Evolutionary conservation across 768 basidiomycete species (phyloP).

Genomic region (Boletellus emodensis): DNA sequence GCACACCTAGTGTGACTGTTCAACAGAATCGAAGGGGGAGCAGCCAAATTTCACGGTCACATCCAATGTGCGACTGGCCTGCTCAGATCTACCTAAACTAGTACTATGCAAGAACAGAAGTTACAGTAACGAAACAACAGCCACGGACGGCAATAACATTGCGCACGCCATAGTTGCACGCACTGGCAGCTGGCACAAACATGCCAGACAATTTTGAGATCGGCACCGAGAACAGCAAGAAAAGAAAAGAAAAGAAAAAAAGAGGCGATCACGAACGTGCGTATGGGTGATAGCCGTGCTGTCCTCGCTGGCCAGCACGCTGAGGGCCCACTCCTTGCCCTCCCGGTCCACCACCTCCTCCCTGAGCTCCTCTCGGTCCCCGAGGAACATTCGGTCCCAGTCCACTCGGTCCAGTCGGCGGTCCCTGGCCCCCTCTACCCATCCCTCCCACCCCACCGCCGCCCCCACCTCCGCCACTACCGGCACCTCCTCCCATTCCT

Average conservation of each 20-base stretch:
- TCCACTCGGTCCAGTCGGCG: constrained; percentile 35
- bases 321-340: constrained; percentile 58
- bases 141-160: constrained; percentile 3
- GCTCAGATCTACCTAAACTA: too few species aligned
- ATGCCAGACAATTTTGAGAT: constrained; percentile 16
- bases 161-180: constrained; percentile 2
- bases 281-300: constrained; percentile 79
- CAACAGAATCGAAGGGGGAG: too few species aligned
- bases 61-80: too few species aligned
- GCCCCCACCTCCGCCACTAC: constrained; percentile 36
- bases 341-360: constrained; percentile 4
- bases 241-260: not conserved
- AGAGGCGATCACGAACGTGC: constrained; percentile 47
- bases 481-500: too few species aligned
- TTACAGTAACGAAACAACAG: not conserved
- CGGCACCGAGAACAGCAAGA: not conserved
- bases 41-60: too few species aligned
- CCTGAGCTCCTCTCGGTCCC: constrained; percentile 58
- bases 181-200: not conserved
- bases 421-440: constrained; percentile 30
- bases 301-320: constrained; percentile 64
- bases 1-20: too few species aligned
- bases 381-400: constrained; percentile 61
- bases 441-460: constrained; percentile 38
- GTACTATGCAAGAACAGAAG: too few species aligned